phyloP scores from a whole-genome alignment of 2,329 filamentous ascomycete species.

The Pseudocercospora cruenta region DNA sequence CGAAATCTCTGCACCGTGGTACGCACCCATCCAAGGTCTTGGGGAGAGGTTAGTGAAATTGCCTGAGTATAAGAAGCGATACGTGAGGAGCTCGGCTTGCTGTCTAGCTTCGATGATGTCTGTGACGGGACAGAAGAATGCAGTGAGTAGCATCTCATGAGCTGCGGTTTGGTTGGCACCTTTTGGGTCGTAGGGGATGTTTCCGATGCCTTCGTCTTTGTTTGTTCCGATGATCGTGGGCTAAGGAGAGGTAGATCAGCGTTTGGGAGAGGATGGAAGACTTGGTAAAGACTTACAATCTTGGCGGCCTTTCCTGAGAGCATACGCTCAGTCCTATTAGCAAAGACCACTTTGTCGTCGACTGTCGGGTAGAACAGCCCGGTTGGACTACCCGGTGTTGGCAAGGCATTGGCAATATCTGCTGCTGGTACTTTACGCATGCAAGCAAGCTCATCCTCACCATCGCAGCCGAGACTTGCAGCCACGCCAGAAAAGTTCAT shows the following conservation, averaged over 20 bases:
- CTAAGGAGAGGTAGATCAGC: conserved; percentile 9
- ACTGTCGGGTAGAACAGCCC: not conserved
- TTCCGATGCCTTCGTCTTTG: conserved; percentile 1
- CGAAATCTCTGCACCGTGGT: conserved; percentile 39
- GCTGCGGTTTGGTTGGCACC: not conserved
- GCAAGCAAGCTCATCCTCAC: not conserved
- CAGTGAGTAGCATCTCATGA: not conserved
- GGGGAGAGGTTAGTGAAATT: not conserved
- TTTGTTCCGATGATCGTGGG: not conserved
- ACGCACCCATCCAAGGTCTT: conserved; percentile 34
- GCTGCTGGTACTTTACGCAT: not conserved
- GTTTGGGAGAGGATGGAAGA: not conserved
- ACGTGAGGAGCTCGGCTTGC: not conserved
- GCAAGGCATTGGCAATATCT: not conserved
- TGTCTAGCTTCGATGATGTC: not conserved
- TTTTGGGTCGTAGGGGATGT: not conserved
- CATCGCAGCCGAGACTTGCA: conserved; percentile 4
- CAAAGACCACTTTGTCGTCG: not conserved
- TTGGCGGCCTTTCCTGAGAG: not conserved
- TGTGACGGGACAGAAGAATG: not conserved
- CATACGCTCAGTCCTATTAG: not conserved
- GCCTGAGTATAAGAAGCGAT: not conserved
- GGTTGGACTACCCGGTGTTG: not conserved
- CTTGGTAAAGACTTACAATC: conserved; percentile 16
- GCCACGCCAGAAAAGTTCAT: conserved; percentile 47